These are phyloP conservation scores for Podila minutissima DNA, from an alignment of 192 early-diverging fungal genomes.

Conservation along the genomic window DNA sequence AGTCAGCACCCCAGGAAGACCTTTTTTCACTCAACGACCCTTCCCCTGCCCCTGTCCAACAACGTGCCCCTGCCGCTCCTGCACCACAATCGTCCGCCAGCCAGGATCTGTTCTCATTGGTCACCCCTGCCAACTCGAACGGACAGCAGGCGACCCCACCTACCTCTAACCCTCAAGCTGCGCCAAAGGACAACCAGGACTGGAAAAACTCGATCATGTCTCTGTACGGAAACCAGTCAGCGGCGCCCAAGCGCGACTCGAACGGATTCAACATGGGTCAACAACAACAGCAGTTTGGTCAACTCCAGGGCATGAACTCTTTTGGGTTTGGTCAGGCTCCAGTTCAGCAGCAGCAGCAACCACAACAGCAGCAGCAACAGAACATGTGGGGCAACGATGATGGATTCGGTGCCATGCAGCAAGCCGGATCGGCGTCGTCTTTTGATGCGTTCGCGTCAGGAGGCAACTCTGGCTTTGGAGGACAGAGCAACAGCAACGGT, in stretches of 20 bases:
- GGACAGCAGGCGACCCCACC: neutral
- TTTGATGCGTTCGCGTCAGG: constrained; percentile 32
- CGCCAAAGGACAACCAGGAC: constrained; percentile 20
- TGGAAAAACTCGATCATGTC: constrained; percentile 52
- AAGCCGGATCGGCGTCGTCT: constrained; percentile 16
- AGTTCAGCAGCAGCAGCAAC: constrained; percentile 28
- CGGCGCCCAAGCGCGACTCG: constrained; percentile 17
- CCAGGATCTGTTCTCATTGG: constrained; percentile 36
- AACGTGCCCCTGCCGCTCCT: neutral
- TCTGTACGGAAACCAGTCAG: constrained; percentile 38
- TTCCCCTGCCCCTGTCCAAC: constrained; percentile 9
- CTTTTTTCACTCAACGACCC: constrained; percentile 44
- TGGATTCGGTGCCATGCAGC: constrained; percentile 47
- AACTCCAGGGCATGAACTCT: constrained; percentile 41
- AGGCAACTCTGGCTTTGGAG: neutral
- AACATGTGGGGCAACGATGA: constrained; percentile 46
- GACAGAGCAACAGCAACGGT: constrained; percentile 3
- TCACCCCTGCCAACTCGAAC: constrained; percentile 1
- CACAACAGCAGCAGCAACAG: constrained; percentile 18
- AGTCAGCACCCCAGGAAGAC: constrained; percentile 17
- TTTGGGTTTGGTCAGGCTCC: constrained; percentile 29
- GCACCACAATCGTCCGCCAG: constrained; percentile 2
- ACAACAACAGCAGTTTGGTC: constrained; percentile 33
- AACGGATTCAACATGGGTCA: constrained; percentile 10
- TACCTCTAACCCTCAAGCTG: constrained; percentile 5